Conservation (phyloP, 805 yeast genomes). For the Candida easanensis region DNA sequence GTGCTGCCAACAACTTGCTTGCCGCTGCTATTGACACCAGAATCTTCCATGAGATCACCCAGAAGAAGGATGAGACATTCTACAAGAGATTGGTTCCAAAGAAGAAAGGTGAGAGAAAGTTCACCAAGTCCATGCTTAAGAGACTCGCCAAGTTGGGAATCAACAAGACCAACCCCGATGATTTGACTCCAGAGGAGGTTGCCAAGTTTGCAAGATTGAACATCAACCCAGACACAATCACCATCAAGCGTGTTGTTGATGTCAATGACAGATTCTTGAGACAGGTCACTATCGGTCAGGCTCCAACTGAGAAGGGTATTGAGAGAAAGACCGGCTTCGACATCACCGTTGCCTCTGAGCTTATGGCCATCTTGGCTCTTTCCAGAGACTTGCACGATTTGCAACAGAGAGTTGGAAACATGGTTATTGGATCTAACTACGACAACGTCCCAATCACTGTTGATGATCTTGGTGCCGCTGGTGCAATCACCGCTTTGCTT, state of each 20-base stretch:
- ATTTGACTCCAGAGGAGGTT: constrained; percentile 67
- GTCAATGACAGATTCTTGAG: constrained; percentile 79
- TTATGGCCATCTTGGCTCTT: constrained; percentile 82
- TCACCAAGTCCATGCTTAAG: constrained; percentile 64
- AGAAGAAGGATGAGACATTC: constrained; percentile 64
- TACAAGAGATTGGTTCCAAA: constrained; percentile 74
- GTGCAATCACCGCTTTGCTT: constrained; percentile 77
- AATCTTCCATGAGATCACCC: constrained; percentile 80
- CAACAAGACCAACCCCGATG: constrained; percentile 66
- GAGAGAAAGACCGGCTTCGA: constrained; percentile 77
- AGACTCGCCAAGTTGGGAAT: constrained; percentile 70
- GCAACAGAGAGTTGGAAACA: constrained; percentile 70
- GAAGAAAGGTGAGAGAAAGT: constrained; percentile 66
- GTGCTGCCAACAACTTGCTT: constrained; percentile 75
- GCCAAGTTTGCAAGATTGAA: constrained; percentile 64
- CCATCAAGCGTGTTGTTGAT: constrained; percentile 83
- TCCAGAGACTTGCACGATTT: constrained; percentile 67
- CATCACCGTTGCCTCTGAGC: constrained; percentile 80
- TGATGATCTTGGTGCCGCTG: constrained; percentile 84
- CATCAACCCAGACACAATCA: constrained; percentile 75
- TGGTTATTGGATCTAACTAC: constrained; percentile 69
- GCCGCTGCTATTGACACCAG: constrained; percentile 88
- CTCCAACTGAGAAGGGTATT: constrained; percentile 76
- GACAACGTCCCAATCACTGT: constrained; percentile 75
- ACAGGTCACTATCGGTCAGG: constrained; percentile 76